Conservation (phyloP, 2,329 filamentous ascomycete species). For the Xylaria sp. region DNA sequence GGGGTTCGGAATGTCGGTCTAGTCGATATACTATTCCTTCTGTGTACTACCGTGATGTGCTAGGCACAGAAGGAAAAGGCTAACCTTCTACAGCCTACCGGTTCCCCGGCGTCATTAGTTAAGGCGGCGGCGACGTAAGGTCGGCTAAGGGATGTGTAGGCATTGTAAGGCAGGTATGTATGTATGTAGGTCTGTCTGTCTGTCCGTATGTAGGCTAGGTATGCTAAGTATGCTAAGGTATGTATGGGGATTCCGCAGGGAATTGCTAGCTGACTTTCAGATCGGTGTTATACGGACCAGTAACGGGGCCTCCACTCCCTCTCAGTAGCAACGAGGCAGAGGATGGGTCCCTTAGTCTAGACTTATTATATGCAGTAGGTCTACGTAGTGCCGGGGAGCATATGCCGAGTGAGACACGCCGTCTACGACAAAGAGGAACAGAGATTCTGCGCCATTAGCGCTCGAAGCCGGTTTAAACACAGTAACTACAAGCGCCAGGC, state of each 20-base stretch:
- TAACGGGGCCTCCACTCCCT: constrained; percentile 8
- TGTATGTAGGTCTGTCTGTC: not conserved
- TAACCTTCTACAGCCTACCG: constrained; percentile 33
- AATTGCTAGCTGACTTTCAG: constrained; percentile 14
- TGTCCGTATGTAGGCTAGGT: not conserved
- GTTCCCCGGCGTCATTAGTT: constrained; percentile 26
- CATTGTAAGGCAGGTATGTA: not conserved
- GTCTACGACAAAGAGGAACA: constrained; percentile 8
- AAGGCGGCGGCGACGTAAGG: constrained; percentile 32
- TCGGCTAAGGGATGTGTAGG: constrained; percentile 15
- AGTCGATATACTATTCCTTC: constrained; percentile 34
- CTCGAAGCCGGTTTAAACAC: constrained; percentile 20
- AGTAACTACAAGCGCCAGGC: constrained; percentile 29
- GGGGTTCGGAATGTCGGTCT: constrained; percentile 38
- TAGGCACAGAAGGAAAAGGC: constrained; percentile 31
- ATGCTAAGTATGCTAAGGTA: not conserved
- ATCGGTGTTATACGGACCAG: constrained; percentile 28
- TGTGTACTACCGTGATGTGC: constrained; percentile 36
- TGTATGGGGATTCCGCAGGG: constrained; percentile 20
- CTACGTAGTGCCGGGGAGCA: constrained; percentile 3
- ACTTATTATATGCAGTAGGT: not conserved
- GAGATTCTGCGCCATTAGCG: constrained; percentile 31
- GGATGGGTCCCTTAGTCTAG: constrained; percentile 4
- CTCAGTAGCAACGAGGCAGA: not conserved
- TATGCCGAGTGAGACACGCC: constrained; percentile 18